Conservation (phyloP, 2,329 filamentous ascomycete genomes). For the Pseudogymnoascus sp. region DNA sequence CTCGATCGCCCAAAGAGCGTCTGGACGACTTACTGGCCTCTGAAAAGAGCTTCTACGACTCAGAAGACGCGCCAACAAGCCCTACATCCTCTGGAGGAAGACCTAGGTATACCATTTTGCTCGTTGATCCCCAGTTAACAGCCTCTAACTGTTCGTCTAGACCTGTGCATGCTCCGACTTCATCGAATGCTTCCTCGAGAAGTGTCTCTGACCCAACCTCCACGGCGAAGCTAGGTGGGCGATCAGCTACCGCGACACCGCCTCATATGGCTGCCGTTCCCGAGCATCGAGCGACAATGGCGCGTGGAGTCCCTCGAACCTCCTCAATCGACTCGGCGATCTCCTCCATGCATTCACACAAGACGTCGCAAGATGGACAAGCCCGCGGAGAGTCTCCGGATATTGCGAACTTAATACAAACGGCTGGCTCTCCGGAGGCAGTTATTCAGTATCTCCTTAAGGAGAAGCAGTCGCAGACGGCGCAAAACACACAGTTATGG, state of each 20-base stretch:
- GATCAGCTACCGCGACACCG: conserved; percentile 18
- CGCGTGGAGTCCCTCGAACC: conserved; percentile 51
- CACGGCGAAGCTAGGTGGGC: conserved; percentile 20
- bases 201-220: conserved; percentile 29
- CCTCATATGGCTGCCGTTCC: conserved; percentile 24
- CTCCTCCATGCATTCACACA: conserved; percentile 59
- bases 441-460: conserved; percentile 82
- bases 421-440: conserved; percentile 81
- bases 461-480: conserved; percentile 81
- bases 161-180: not conserved
- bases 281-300: conserved; percentile 25
- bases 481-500: conserved; percentile 92
- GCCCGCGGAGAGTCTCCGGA: conserved; percentile 56
- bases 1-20: conserved; percentile 29
- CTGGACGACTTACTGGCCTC: conserved; percentile 30
- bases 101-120: not conserved
- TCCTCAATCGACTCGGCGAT: conserved; percentile 92
- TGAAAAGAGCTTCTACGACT: conserved; percentile 28
- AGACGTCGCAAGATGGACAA: conserved; percentile 46
- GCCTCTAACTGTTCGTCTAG: not conserved
- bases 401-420: conserved; percentile 68
- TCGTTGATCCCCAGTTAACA: not conserved
- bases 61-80: conserved; percentile 18
- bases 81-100: not conserved
- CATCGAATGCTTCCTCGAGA: conserved; percentile 26